Conservation (phyloP, 192 early-diverging fungal genomes). For the Anaeromyces robustus region DNA sequence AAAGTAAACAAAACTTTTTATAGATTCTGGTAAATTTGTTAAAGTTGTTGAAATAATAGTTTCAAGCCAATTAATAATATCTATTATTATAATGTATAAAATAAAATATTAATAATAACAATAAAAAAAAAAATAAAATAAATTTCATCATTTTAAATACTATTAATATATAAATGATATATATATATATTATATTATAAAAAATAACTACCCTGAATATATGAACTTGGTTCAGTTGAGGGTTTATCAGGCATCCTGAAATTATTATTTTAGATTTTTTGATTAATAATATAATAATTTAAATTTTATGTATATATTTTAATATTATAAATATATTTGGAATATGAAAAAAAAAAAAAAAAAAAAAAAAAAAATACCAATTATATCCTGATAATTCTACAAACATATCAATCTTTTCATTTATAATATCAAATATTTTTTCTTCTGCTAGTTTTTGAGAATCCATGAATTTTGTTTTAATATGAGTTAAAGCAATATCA, state of each 20-base stretch:
- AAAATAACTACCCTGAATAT: conserved; percentile 41
- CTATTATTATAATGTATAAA: conserved; percentile 12
- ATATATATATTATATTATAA: no score
- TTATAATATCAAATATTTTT: conserved; percentile 60
- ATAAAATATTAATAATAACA: not conserved
- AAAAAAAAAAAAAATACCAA: conserved; percentile 31
- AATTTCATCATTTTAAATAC: no score
- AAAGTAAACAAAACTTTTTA: conserved; percentile 52
- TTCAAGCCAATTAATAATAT: conserved; percentile 52
- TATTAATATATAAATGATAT: no score
- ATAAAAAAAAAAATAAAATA: no score
- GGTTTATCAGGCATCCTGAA: conserved; percentile 31
- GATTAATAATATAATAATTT: not conserved
- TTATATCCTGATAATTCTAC: conserved; percentile 71
- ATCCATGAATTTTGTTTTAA: conserved; percentile 49
- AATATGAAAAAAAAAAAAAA: conserved; percentile 1
- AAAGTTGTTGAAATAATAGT: conserved; percentile 53
- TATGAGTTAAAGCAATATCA: conserved; percentile 33
- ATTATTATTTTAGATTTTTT: not conserved
- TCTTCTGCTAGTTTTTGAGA: conserved; percentile 56
- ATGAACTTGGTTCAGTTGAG: conserved; percentile 45
- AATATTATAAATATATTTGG: not conserved
- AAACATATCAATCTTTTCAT: conserved; percentile 66
- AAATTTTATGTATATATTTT: not conserved
- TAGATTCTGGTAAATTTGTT: conserved; percentile 40